Percentiles rank a stretch among this genome's conserved stretches.
phyloP scores from a whole-genome alignment of 306 rosid species.

The Cajanus cajan region DNA sequence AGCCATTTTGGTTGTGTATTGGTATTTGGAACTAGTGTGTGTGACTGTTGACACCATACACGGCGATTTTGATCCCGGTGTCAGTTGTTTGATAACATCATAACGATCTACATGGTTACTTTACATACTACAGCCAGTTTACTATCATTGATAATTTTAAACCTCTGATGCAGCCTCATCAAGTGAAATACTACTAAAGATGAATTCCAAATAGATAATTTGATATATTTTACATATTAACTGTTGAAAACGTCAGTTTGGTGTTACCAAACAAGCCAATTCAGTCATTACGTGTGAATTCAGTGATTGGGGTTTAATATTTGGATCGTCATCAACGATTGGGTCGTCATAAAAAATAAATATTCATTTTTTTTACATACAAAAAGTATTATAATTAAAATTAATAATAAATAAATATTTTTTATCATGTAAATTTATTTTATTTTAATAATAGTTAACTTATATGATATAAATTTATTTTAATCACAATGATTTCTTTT shows the following conservation, averaged over 20 bases:
- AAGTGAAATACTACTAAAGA: background rate
- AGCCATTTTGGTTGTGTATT: conserved; percentile 26
- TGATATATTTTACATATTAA: background rate
- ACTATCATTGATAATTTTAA: background rate
- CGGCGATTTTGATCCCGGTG: conserved; percentile 30
- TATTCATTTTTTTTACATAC: no score
- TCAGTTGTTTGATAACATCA: conserved; percentile 34
- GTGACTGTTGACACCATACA: conserved; percentile 13
- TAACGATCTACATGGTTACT: conserved; percentile 33
- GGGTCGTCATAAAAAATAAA: no score
- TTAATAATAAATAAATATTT: no score
- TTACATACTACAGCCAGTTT: background rate
- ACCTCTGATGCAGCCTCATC: background rate
- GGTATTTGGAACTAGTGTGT: conserved; percentile 28
- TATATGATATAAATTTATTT: no score
- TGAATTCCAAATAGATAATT: background rate
- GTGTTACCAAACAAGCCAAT: background rate
- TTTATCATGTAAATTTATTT: no score
- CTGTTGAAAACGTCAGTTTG: background rate
- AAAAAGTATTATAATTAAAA: no score
- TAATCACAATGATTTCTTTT: no score
- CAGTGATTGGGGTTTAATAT: no score
- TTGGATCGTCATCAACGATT: no score
- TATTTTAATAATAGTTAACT: no score
- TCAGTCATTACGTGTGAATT: no score